Base-by-base conservation (phyloP, 306 rosid genomes). In the Cucumis cinereus region DNA sequence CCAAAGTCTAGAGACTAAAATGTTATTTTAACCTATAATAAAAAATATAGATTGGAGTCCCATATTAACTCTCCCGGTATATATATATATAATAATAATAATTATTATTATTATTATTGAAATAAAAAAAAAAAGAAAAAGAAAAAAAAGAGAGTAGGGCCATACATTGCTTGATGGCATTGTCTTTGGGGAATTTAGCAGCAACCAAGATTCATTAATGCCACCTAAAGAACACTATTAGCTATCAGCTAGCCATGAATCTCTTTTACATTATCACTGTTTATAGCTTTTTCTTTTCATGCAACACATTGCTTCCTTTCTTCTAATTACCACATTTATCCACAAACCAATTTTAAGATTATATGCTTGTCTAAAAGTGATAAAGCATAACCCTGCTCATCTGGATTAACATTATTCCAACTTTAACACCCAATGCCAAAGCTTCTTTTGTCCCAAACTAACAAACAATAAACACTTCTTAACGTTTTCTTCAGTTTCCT, bases 161-260 rank as follows among this genome's bases (percentile, higher is more conserved):
- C 75, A 71, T 30, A 71, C 58, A 69, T 69, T 69, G 74, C 74
- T 69, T 69, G 74, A 45, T 69, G 74, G 6, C 53, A 69, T 45
- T 43, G 74, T 24, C 74, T 41, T 67, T 20, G 33, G 73, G 41
- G 53, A 67, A 67, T 67, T 67, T 67, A 67, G 36, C 57, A 69
- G 57, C 74, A 43, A 43, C 28, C 22, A 69, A 4, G 45, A 45
- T 43, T 23, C 35, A 41, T 13, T 41, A 45, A 43, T 40, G 19
- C 1, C 55, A 28, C 6, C 57, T 23, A 43, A 43, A 43, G 15
- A 47, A 47, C 58, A 23, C 57, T 24, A 70, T 15, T 30, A 30
- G 35, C 35, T 30, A 30, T 30, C 4, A 9, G n/a, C 4, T 49
- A 47, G 75, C 59, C 74, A 16, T 70, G 75, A 70, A 45, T 70